phyloP scores from a whole-genome alignment of 176 grass and related monocot genomes.

The Avena atlantica region DNA sequence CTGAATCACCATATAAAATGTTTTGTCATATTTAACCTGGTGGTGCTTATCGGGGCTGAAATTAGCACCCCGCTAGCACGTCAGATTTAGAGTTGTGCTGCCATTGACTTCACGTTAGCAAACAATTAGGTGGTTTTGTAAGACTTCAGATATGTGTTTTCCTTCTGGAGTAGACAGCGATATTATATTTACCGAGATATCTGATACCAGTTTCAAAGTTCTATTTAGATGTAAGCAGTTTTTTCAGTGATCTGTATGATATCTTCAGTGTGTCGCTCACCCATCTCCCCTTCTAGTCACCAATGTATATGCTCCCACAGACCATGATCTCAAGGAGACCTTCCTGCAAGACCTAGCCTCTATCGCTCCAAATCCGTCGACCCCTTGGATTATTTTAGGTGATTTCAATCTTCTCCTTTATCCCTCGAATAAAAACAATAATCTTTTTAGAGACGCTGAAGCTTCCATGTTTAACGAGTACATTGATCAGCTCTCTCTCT shows the following conservation, averaged over 20 bases:
- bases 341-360: too few relatives aligned
- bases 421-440: too few relatives aligned
- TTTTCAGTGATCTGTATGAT: not conserved
- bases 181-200: not conserved
- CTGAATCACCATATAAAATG: conserved; percentile 5
- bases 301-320: too few relatives aligned
- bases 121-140: not conserved
- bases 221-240: not conserved
- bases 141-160: not conserved
- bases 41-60: conserved; percentile 2
- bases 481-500: too few relatives aligned
- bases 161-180: conserved; percentile 12
- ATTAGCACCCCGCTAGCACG: not conserved
- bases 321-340: too few relatives aligned
- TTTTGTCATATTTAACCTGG: not conserved
- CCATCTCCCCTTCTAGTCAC: too few relatives aligned
- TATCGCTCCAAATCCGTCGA: too few relatives aligned
- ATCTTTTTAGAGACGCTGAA: too few relatives aligned
- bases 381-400: too few relatives aligned
- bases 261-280: not conserved
- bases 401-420: too few relatives aligned
- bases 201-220: not conserved
- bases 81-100: conserved; percentile 7
- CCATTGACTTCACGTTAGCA: not conserved
- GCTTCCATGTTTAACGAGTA: too few relatives aligned